These are phyloP conservation scores for Xylaria longipes DNA, from an alignment of 495 filamentous ascomycete species.

Conservation along the genomic window DNA sequence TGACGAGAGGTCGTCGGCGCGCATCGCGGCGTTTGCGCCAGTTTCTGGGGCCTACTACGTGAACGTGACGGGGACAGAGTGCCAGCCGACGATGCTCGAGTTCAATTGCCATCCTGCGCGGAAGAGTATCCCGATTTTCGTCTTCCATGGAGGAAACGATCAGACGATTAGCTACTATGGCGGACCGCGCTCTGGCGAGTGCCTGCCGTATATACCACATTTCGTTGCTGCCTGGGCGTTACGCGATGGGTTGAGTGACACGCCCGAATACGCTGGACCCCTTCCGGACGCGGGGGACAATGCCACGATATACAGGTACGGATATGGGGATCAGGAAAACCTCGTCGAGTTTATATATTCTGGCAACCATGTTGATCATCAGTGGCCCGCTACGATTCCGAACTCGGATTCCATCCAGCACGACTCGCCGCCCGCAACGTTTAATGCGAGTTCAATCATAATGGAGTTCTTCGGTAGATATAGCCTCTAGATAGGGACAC, in stretches of 20 bases:
- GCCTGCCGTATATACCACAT: slow-evolving; percentile 47
- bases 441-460: slow-evolving; percentile 47
- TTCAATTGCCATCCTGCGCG: slow-evolving; percentile 47
- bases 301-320: slow-evolving; percentile 1
- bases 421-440: slow-evolving; percentile 37
- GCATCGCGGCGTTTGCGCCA: slow-evolving; percentile 56
- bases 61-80: slow-evolving; percentile 29
- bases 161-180: slow-evolving; percentile 46
- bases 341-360: slow-evolving; percentile 39
- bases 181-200: slow-evolving; percentile 38
- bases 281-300: background rate
- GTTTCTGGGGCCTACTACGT: slow-evolving; percentile 55
- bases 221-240: slow-evolving; percentile 49
- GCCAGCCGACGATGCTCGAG: slow-evolving; percentile 31
- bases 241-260: slow-evolving; percentile 42
- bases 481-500: slow-evolving; percentile 16
- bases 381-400: slow-evolving; percentile 50
- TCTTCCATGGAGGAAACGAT: slow-evolving; percentile 58
- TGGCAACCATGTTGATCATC: slow-evolving; percentile 46
- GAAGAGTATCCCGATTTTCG: slow-evolving; percentile 46
- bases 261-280: slow-evolving; percentile 21
- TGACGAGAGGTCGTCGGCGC: slow-evolving; percentile 44
- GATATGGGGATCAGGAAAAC: slow-evolving; percentile 21
- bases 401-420: slow-evolving; percentile 47
- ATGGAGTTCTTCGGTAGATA: slow-evolving; percentile 47